Evolutionary conservation across 495 filamentous ascomycete species (phyloP), one percentile per base, ranked within the genome.

Genomic region (Penicillium soppii): DNA sequence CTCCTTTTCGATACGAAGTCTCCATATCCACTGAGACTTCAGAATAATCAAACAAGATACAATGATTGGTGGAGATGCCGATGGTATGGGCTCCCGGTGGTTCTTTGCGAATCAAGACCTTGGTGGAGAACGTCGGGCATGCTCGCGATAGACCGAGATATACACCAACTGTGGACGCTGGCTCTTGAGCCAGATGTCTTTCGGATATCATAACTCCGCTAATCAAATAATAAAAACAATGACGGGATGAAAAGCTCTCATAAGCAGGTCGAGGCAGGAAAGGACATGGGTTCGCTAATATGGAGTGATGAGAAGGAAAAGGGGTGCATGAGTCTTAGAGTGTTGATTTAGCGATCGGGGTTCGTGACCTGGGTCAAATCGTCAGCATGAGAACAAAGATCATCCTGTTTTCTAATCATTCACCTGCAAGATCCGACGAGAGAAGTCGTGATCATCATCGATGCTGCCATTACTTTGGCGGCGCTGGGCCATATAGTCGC

Each of bases 401-500:
- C 15, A 42, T 15, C 22, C 2, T 15, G 5, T 15, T 30, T 19
- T 5, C n/a, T 7, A 20, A 47, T 1, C 45, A 70, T 80, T 49
- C 75, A 94, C 94, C 84, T 94, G 90, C 65, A 98, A 78, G 68
- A 98, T 96, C 62, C 88, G 87, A 68, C 94, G 82, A 50, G 94
- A 97, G 72, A 97, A 98, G 70, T 97, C 94, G 67, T 95, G 84
- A 71, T 96, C 94, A 66, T 98, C 95, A 58, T 92, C 92, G 65
- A 98, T 97, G 72, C 92, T 97, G 58, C 92, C 94, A 69, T 92
- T 89, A 70, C 94, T 97, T 74, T 92, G 84, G 67, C 94, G 83
- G 62, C 91, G 79, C 57, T 94, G 84, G 49, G 84, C 83, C 85
- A 96, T 89, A 48, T 77, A 80, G 42, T 87, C 83, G 19, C 92